Conservation (phyloP, 2,329 filamentous ascomycete species). For the Orbilia javanica region DNA sequence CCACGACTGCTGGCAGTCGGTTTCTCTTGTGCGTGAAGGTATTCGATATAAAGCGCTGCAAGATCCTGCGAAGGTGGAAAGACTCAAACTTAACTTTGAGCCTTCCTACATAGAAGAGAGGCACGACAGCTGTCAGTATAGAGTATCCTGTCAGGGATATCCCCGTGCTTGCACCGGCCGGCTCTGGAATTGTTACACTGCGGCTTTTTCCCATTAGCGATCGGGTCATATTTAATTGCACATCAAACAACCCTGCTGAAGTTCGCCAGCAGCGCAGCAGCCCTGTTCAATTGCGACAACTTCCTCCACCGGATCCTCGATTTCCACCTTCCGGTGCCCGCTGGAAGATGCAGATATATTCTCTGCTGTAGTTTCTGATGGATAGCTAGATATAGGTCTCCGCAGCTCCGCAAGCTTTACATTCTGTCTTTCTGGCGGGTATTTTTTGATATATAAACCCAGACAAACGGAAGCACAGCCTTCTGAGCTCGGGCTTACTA, state of each 20-base stretch:
- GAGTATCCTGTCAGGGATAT: conserved; percentile 6
- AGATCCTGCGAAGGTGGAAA: not conserved
- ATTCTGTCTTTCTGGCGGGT: not conserved
- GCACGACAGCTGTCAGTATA: conserved; percentile 21
- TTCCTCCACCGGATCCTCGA: not conserved
- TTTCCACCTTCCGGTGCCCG: not conserved
- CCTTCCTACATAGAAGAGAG: not conserved
- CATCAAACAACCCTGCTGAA: conserved; percentile 10
- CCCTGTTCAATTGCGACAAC: not conserved
- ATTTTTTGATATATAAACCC: not conserved
- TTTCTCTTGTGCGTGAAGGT: not conserved
- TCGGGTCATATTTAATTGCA: not conserved
- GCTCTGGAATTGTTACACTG: no score
- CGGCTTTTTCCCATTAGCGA: not conserved
- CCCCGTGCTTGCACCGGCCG: no score
- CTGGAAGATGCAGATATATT: not conserved
- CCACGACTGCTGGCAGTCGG: not conserved
- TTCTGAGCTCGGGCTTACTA: conserved; percentile 9
- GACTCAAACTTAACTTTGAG: not conserved
- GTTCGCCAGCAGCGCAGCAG: not conserved
- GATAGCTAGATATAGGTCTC: not conserved
- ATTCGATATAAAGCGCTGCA: conserved; percentile 1
- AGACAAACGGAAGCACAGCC: not conserved
- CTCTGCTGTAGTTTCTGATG: not conserved
- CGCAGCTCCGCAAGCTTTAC: not conserved